Evolutionary conservation across 257 asterid genomes (phyloP), one percentile per base, ranked within the genome.

Genomic region (Nicotiana attenuata): DNA sequence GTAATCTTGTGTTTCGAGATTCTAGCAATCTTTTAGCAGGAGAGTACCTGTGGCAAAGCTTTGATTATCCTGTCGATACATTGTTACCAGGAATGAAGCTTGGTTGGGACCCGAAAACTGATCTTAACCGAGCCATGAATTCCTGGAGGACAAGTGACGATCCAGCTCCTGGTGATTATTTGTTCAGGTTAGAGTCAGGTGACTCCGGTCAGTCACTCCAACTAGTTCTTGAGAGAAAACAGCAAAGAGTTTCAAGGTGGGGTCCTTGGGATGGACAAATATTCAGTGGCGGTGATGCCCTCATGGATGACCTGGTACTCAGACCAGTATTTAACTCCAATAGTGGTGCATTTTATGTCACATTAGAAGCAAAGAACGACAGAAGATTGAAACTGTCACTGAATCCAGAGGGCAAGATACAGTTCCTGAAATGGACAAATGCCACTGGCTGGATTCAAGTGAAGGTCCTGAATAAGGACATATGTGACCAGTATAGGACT

Each of bases 31-130:
- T 35, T 17, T 56, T 59, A 1, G 82, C 71, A 73, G 35, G 52
- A 56, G 82, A 24, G 50, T 84, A 78, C 41, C 8, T 64, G 16
- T 90, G 95, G 93, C 87, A 90, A 29, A 91, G 92, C 77, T 91
- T 88, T 28, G 86, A 88, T 57, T 59, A 20, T 38, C 89, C 90
- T 0, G 33, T 85, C 3, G 81, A 91, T 65, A 91, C 93, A 7
- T 50, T 91, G 87, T 80, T 91, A 9, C 93, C 93, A 13, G 88
- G 90, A 20, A 91, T 91, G 95, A 87, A 83, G 45, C 87, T 91
- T 0, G 93, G 95, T 0, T 88, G 89, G 95, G 84, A 89, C 19
- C 22, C 82, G 6, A 84, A 80, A 61, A n/a, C 75, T 7, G 55
- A 41, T 19, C 11, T 71, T 7, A 53, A 80, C 31, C 81, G 83